phyloP scores from a whole-genome alignment of 805 yeast genomes.

The Wickerhamiella cacticola region DNA sequence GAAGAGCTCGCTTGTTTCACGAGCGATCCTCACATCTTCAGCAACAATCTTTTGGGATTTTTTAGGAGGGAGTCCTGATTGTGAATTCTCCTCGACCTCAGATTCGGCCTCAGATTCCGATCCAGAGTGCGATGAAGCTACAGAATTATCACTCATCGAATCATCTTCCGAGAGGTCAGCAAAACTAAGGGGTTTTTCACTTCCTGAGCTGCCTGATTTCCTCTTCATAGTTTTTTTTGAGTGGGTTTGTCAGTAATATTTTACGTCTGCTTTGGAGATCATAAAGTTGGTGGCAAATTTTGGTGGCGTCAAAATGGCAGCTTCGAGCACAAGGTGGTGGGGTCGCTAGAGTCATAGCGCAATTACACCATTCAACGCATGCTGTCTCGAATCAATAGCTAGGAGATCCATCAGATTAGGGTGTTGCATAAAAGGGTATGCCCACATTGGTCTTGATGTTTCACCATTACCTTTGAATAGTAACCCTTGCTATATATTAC shows the following conservation, averaged over 20 bases:
- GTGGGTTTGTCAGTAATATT: background rate
- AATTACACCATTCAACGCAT: no score
- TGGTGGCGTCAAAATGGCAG: no score
- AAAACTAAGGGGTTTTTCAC: slow-evolving; percentile 2
- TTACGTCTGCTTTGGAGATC: no score
- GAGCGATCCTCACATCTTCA: slow-evolving; percentile 79
- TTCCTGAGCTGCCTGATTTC: slow-evolving; percentile 1
- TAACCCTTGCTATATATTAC: no score
- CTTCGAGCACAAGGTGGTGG: no score
- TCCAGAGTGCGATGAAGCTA: background rate
- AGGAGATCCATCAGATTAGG: no score
- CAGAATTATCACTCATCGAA: background rate
- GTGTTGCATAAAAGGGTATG: no score
- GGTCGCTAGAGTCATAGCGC: no score
- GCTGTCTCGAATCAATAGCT: no score
- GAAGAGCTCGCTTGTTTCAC: slow-evolving; percentile 89
- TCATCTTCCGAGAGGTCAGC: slow-evolving; percentile 5
- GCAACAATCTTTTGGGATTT: background rate
- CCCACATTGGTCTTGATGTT: no score
- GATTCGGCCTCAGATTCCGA: background rate
- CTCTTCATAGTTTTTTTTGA: slow-evolving; percentile 1
- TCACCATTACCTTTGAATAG: no score
- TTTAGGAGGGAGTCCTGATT: background rate
- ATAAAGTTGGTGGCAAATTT: no score
- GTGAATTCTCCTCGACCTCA: background rate